Evolutionary conservation across 352 stramenopile genomes (phyloP), one percentile per base, ranked within the genome.

Genomic region (Phytophthora pseudosyringae): DNA sequence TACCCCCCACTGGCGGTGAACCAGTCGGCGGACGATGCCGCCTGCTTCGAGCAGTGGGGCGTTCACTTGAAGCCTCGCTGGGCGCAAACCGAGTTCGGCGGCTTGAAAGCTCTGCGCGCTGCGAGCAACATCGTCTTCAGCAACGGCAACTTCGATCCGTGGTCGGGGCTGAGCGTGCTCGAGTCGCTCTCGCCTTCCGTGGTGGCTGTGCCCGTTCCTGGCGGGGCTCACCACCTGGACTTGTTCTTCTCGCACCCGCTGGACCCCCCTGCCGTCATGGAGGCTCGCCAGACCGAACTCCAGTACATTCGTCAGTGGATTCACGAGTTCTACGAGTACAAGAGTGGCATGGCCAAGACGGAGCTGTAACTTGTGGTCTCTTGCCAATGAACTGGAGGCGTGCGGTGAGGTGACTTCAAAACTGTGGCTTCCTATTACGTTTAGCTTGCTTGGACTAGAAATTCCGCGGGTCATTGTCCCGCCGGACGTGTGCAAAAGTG

Each of bases 61-160:
- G 77, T 89, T 11, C 57, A 71, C 28, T 53, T 87, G 29, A 78
- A 81, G 57, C 66, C 76, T n/a, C 12, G 54, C n/a, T 82, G 67
- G 68, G 71, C 77, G 1, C 74, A 72, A 26, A 80, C 64, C 11
- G 56, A 82, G 46, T 91, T 81, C 49, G 80, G 80, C 13, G 79
- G 81, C 52, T 69, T 83, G 65, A 79, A 82, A 16, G 72, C 74
- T 16, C 66, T 88, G 5, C 62, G 62, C 2, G 50, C 67, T 5
- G 47, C 75, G 5, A 85, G 69, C 25, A 90, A 90, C 68, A 88
- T 92, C 40, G 75, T 92, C 32, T 90, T 90, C 53, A 87, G 78
- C 52, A 86, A 87, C 26, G 83, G 83, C 36, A 60, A 85, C 38
- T 82, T 83, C 33, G 83, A 92, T 46, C 83, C 83, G 33, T 92